Conservation (phyloP, 768 basidiomycete genomes). For the Mycena indigotica region DNA sequence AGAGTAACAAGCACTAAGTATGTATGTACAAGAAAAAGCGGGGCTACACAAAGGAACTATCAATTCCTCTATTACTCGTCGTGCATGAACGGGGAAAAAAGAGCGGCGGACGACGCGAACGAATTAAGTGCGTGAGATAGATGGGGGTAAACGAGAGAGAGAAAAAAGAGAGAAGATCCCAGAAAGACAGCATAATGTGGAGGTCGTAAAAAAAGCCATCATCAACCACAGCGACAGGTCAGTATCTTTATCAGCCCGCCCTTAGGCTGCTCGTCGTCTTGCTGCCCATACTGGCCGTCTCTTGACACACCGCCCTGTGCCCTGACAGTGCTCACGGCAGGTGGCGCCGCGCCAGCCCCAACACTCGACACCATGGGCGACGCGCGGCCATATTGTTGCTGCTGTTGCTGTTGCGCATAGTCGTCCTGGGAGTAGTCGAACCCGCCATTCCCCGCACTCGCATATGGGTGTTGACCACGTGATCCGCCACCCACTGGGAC, state of each 20-base stretch:
- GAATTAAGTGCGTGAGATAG: slow-evolving; percentile 30
- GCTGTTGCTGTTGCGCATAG: slow-evolving; percentile 62
- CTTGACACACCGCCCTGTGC: slow-evolving; percentile 68
- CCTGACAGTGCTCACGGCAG: slow-evolving; percentile 72
- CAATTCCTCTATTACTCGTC: too few species aligned
- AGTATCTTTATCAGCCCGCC: slow-evolving; percentile 65
- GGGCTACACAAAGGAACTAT: too few species aligned
- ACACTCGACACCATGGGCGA: slow-evolving; percentile 81
- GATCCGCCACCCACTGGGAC: slow-evolving; percentile 67
- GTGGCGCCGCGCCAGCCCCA: slow-evolving; percentile 67
- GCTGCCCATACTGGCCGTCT: slow-evolving; percentile 58
- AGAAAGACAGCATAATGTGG: slow-evolving; percentile 21
- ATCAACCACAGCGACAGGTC: slow-evolving; percentile 76
- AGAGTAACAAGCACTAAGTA: neutral
- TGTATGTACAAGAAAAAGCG: neutral
- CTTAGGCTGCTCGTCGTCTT: slow-evolving; percentile 58
- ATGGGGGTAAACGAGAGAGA: too few species aligned
- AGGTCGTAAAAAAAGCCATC: too few species aligned
- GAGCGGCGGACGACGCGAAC: slow-evolving; percentile 30
- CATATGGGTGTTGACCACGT: slow-evolving; percentile 69
- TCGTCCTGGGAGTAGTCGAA: slow-evolving; percentile 68
- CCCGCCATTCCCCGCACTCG: slow-evolving; percentile 55
- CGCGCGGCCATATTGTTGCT: slow-evolving; percentile 71
- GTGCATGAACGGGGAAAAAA: neutral
- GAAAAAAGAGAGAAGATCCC: slow-evolving; percentile 24